phyloP scores from a whole-genome alignment of 495 filamentous ascomycete species.

The Aspergillus diversus region DNA sequence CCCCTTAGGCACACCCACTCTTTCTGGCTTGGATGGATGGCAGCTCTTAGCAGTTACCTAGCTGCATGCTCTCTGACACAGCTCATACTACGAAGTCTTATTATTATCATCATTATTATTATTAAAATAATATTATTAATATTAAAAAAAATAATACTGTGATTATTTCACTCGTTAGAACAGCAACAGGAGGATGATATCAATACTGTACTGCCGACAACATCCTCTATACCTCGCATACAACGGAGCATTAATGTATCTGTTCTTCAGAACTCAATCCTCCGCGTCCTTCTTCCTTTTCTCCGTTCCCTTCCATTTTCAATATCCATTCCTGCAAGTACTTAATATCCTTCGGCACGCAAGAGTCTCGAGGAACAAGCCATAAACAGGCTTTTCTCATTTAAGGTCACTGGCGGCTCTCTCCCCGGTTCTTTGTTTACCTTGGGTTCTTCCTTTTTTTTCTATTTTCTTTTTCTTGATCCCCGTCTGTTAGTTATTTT shows the following conservation, averaged over 20 bases:
- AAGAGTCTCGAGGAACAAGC: neutral
- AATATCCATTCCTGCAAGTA: slow-evolving; percentile 1
- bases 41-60: slow-evolving; percentile 17
- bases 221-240: slow-evolving; percentile 7
- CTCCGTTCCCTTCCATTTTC: neutral
- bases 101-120: slow-evolving; percentile 8
- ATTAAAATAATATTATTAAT: slow-evolving; percentile 13
- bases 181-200: slow-evolving; percentile 2
- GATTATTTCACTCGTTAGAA: slow-evolving; percentile 5
- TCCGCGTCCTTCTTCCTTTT: neutral
- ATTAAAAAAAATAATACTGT: slow-evolving; percentile 12
- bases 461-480: slow-evolving; percentile 18
- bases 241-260: slow-evolving; percentile 7
- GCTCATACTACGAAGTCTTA: slow-evolving; percentile 14
- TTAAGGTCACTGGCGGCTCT: slow-evolving; percentile 20
- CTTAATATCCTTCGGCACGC: slow-evolving; percentile 1
- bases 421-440: slow-evolving; percentile 23
- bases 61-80: slow-evolving; percentile 23
- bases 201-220: neutral
- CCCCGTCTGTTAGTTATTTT: slow-evolving; percentile 8
- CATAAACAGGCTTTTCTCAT: slow-evolving; percentile 14
- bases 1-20: slow-evolving; percentile 12
- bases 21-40: slow-evolving; percentile 5
- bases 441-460: slow-evolving; percentile 16
- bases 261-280: neutral